phyloP scores from a whole-genome alignment of 2,329 filamentous ascomycete species.

The Furcasterigmium sp. region DNA sequence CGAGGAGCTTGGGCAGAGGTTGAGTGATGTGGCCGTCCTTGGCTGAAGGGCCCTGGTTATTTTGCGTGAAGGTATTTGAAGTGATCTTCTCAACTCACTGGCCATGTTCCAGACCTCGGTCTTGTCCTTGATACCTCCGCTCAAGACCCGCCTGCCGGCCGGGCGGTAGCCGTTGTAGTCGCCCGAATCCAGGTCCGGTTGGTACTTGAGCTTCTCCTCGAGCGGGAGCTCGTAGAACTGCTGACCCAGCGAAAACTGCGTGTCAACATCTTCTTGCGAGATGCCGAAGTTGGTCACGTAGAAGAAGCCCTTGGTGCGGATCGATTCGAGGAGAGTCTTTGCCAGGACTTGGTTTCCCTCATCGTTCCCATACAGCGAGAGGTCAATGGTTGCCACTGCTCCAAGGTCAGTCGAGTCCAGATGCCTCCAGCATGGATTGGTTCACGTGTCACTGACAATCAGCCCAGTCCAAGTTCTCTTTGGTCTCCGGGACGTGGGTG shows the following conservation, averaged over 20 bases:
- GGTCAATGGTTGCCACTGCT: conserved; percentile 26
- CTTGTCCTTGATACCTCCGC: conserved; percentile 32
- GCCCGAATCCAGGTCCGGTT: conserved; percentile 38
- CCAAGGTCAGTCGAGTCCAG: not conserved
- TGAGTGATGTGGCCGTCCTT: conserved; percentile 23
- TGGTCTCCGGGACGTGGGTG: conserved; percentile 27
- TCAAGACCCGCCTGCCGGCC: conserved; percentile 29
- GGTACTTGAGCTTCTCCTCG: conserved; percentile 55
- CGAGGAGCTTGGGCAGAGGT: conserved; percentile 34
- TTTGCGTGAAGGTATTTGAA: not conserved
- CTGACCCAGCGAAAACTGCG: conserved; percentile 54
- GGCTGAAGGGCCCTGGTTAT: conserved; percentile 11
- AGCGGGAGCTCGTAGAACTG: conserved; percentile 47
- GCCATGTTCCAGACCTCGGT: conserved; percentile 33
- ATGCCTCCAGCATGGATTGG: too few species aligned
- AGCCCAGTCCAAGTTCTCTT: conserved; percentile 30
- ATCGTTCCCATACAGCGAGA: conserved; percentile 24
- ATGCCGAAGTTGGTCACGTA: conserved; percentile 59
- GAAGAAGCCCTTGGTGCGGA: conserved; percentile 42
- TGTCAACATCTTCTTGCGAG: conserved; percentile 50
- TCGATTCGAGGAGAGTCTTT: conserved; percentile 22
- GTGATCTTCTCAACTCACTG: conserved; percentile 15
- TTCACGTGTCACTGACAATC: conserved; percentile 18
- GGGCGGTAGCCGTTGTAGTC: conserved; percentile 54
- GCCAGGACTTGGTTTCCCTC: conserved; percentile 23